These are phyloP conservation scores for Cucumis cinereus DNA, from an alignment of 306 rosid species.

Conservation along the genomic window DNA sequence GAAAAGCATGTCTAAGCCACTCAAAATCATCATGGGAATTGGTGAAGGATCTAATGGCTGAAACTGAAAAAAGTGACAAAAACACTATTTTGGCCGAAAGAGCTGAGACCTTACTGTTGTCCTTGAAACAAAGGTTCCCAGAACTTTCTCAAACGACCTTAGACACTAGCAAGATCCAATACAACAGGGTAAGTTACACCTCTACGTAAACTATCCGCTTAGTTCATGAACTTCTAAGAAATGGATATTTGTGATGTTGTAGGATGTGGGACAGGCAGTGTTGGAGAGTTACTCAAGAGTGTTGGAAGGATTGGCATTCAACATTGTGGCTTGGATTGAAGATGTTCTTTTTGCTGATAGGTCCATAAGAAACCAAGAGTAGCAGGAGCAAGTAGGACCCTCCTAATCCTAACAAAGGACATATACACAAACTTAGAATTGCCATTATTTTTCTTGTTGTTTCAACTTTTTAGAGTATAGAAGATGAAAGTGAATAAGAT, in stretches of 20 bases:
- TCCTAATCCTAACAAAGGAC: not conserved
- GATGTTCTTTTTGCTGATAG: conserved; percentile 46
- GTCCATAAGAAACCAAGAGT: conserved; percentile 26
- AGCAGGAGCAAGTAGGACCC: not conserved
- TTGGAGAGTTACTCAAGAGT: conserved; percentile 73
- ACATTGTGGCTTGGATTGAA: conserved; percentile 69
- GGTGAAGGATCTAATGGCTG: conserved; percentile 73
- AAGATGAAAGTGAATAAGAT: not conserved
- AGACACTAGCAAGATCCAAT: conserved; percentile 89
- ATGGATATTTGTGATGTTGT: conserved; percentile 1
- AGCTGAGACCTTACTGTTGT: conserved; percentile 58
- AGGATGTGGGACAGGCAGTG: conserved; percentile 64
- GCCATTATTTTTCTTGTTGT: not conserved
- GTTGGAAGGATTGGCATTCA: conserved; percentile 64
- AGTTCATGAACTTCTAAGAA: too few species aligned
- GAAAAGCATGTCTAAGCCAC: conserved; percentile 70
- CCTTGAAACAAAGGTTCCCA: conserved; percentile 83
- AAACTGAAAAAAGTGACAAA: conserved; percentile 47
- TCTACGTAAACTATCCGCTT: too few species aligned
- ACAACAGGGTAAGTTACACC: conserved; percentile 38
- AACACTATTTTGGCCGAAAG: conserved; percentile 70
- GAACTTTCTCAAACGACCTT: conserved; percentile 84
- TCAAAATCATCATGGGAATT: conserved; percentile 84
- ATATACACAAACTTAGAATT: not conserved
- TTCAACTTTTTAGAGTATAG: not conserved